Evolutionary conservation across 2,329 filamentous ascomycete species (phyloP), one percentile per base, ranked within the genome.

Genomic region (Pestalotiopsis fici): DNA sequence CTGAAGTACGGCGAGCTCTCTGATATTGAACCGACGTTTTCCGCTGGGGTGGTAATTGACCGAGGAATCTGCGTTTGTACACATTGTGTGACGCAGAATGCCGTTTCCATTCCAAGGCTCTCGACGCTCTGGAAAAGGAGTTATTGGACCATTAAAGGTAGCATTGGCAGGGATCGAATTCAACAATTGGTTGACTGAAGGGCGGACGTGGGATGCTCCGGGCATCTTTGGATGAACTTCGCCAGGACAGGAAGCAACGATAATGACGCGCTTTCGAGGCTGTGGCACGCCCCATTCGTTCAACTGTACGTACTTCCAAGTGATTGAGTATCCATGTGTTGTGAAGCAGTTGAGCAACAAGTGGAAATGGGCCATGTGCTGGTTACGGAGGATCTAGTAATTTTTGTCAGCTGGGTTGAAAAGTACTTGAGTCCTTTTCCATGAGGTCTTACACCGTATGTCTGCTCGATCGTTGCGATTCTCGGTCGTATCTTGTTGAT

Each of bases 381-480:
- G 76, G 0, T 83, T 77, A 18, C 82, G 80, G 0, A 86, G 76
- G 0, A 96, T 83, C 43, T 50, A 18, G 2, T 50, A n/a, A n/a
- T 21, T 21, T 21, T 2, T n/a, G 11, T 50, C 21, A 50, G 43
- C 18, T 50, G 13, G 13, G 6, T 18, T 13, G 2, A 15, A 12
- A 43, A 43, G 9, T n/a, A 4, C 9, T 50, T 9, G 43, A 11
- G 9, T 50, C n/a, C 7, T n/a, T 2, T 18, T 12, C n/a, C 7
- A n/a, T 50, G 6, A n/a, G n/a, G 7, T n/a, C n/a, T 7, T 50
- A 50, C 43, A 0, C 92, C 93, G 64, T 88, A 89, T 0, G 93
- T 94, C 73, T 97, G 91, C 71, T 97, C 93, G 0, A 96, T 80
- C 0, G 93, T 96, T 1, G 92, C 85, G 0, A 95, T 74, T 0